Conservation (phyloP, 2,329 filamentous ascomycete genomes). For the Fusarium sublunatum region DNA sequence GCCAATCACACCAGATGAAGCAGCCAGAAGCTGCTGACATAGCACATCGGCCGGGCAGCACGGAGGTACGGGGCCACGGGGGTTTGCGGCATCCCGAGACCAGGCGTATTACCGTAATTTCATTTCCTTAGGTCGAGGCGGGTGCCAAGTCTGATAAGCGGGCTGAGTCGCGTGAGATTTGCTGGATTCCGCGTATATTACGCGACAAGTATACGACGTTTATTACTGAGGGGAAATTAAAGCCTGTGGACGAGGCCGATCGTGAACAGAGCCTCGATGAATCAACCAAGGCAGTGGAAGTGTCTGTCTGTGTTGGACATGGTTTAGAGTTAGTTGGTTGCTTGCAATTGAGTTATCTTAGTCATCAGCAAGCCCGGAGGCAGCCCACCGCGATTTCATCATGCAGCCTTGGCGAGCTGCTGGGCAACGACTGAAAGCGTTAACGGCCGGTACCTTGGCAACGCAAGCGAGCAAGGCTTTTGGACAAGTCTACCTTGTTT, state of each 20-base stretch:
- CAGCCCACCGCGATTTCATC: constrained; percentile 29
- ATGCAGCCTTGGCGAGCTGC: constrained; percentile 38
- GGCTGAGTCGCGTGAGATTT: constrained; percentile 41
- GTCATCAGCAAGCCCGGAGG: constrained; percentile 27
- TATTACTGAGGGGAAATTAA: constrained; percentile 19
- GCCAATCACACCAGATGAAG: constrained; percentile 33
- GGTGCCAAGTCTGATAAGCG: constrained; percentile 39
- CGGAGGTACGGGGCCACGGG: constrained; percentile 46
- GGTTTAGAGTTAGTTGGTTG: too few species aligned
- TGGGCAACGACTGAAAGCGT: constrained; percentile 30
- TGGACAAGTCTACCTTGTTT: constrained; percentile 30
- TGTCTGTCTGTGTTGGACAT: too few species aligned
- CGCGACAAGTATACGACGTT: constrained; percentile 21
- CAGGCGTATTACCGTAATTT: constrained; percentile 46
- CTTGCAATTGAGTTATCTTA: constrained; percentile 7
- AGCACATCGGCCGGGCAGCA: constrained; percentile 22
- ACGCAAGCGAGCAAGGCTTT: constrained; percentile 35
- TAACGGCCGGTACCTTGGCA: constrained; percentile 38
- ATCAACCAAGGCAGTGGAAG: background rate
- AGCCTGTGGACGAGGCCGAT: constrained; percentile 11
- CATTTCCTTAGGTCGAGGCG: constrained; percentile 22
- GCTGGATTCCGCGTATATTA: constrained; percentile 28
- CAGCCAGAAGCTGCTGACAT: constrained; percentile 40
- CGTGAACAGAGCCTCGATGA: constrained; percentile 19
- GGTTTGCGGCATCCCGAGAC: constrained; percentile 42